These are phyloP conservation scores for Rosellinia necatrix DNA, from an alignment of 2,329 filamentous ascomycete species.

Conservation along the genomic window DNA sequence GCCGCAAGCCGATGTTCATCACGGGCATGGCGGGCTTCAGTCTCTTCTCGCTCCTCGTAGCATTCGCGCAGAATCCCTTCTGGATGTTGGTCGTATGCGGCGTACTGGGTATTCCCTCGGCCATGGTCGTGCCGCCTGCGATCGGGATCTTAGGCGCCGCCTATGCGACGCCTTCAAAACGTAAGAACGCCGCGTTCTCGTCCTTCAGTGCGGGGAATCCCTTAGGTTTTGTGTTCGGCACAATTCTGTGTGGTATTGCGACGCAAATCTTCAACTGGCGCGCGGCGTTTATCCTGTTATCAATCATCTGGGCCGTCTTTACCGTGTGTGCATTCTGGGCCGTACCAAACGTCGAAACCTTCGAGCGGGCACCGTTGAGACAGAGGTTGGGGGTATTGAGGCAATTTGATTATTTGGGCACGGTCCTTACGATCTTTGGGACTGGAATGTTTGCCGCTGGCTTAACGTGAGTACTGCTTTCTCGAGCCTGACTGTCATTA, in stretches of 20 bases:
- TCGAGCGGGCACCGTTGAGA: constrained; percentile 43
- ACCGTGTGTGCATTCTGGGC: constrained; percentile 63
- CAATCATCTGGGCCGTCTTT: constrained; percentile 66
- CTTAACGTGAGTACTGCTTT: constrained; percentile 52
- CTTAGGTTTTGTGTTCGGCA: constrained; percentile 46
- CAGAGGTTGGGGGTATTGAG: constrained; percentile 50
- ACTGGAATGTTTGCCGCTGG: constrained; percentile 68
- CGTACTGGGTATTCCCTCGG: constrained; percentile 66
- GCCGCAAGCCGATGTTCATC: constrained; percentile 65
- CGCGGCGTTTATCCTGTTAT: constrained; percentile 63
- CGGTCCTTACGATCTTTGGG: constrained; percentile 63
- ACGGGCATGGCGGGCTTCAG: constrained; percentile 63
- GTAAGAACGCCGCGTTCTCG: constrained; percentile 44
- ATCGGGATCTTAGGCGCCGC: constrained; percentile 66
- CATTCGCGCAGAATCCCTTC: constrained; percentile 63
- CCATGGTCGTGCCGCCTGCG: constrained; percentile 65
- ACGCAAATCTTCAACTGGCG: constrained; percentile 67
- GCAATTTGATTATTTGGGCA: constrained; percentile 65
- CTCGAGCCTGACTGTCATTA: not conserved
- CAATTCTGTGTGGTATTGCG: constrained; percentile 65
- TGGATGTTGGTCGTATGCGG: constrained; percentile 67
- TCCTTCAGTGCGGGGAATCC: constrained; percentile 44
- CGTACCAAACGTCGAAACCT: constrained; percentile 59
- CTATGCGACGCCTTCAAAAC: constrained; percentile 59
- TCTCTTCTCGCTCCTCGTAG: constrained; percentile 59